Conservation (phyloP, 1,139 yeast species). For the Kurtzmaniella natalensis region DNA sequence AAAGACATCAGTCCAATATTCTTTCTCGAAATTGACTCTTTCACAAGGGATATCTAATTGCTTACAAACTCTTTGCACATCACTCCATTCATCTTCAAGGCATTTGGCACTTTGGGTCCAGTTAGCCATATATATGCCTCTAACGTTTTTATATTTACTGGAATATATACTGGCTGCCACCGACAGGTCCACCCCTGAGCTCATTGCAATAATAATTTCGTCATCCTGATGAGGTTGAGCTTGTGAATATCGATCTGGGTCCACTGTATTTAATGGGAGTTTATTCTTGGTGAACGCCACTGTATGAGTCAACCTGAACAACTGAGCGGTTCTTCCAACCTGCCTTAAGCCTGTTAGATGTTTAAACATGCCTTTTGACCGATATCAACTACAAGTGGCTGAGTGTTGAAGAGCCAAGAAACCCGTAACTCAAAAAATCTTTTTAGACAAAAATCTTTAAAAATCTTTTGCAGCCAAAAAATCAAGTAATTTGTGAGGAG, state of each 20-base stretch:
- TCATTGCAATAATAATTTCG: slow-evolving; percentile 81
- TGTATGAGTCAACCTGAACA: not conserved
- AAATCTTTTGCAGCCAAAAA: no score
- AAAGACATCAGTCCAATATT: slow-evolving; percentile 90
- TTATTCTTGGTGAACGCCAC: not conserved
- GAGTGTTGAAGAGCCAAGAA: no score
- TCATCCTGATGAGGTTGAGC: slow-evolving; percentile 48
- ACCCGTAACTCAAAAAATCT: no score
- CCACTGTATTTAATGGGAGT: slow-evolving; percentile 5
- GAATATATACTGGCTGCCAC: slow-evolving; percentile 77
- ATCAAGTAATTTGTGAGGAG: no score
- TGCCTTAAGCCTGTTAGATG: no score
- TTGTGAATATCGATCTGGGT: slow-evolving; percentile 23
- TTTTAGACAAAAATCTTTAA: no score
- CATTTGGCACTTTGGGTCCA: slow-evolving; percentile 76
- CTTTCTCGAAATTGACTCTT: slow-evolving; percentile 79
- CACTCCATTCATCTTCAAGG: slow-evolving; percentile 85
- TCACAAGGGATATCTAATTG: slow-evolving; percentile 65
- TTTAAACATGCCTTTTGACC: no score
- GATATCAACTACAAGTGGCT: no score
- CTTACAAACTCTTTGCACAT: slow-evolving; percentile 62
- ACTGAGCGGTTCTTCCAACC: no score
- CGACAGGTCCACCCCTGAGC: slow-evolving; percentile 95
- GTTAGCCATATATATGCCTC: slow-evolving; percentile 89
- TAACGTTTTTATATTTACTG: slow-evolving; percentile 47